Percentiles rank a stretch among this genome's conserved stretches.
Evolutionary conservation across 192 early-diverging fungal genomes (phyloP).

Genomic region (Umbelopsis isabellina): DNA sequence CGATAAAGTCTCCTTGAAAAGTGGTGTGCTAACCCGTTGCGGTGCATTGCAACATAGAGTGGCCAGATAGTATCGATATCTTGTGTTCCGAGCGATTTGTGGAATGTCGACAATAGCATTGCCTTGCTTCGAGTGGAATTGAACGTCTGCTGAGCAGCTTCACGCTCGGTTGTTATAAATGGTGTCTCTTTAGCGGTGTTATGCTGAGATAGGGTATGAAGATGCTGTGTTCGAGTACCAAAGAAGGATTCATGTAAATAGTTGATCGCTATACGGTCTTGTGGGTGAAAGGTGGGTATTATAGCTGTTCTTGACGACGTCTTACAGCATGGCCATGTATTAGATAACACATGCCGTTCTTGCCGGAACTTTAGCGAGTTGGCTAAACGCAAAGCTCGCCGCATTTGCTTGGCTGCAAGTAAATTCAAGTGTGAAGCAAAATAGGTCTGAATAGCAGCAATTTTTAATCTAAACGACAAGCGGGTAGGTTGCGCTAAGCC

Average conservation of each 20-base stretch:
- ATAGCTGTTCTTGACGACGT: neutral
- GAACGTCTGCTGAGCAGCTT: neutral
- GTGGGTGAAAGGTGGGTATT: neutral
- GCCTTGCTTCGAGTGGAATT: slow-evolving; percentile 5
- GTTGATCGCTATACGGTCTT: neutral
- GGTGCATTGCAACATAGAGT: slow-evolving; percentile 30
- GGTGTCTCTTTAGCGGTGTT: neutral
- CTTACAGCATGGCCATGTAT: slow-evolving; percentile 11
- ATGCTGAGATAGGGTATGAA: slow-evolving; percentile 13
- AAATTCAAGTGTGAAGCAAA: slow-evolving; percentile 5
- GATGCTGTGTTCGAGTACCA: neutral
- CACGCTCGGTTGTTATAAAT: neutral
- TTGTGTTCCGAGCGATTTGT: slow-evolving; percentile 33
- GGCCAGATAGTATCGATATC: slow-evolving; percentile 41
- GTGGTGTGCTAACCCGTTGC: slow-evolving; percentile 5
- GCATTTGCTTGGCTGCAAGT: slow-evolving; percentile 18
- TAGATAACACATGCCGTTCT: slow-evolving; percentile 4
- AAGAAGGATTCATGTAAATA: neutral
- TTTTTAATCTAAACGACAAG: neutral
- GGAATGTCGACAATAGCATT: slow-evolving; percentile 28
- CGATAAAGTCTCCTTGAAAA: slow-evolving; percentile 32
- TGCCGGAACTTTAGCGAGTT: slow-evolving; percentile 9
- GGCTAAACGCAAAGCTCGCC: slow-evolving; percentile 23
- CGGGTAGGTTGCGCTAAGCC: neutral
- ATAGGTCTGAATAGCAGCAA: neutral